These are phyloP conservation scores for Tillandsia fasciculata DNA, from an alignment of 176 grass and related monocot species.

Conservation along the genomic window DNA sequence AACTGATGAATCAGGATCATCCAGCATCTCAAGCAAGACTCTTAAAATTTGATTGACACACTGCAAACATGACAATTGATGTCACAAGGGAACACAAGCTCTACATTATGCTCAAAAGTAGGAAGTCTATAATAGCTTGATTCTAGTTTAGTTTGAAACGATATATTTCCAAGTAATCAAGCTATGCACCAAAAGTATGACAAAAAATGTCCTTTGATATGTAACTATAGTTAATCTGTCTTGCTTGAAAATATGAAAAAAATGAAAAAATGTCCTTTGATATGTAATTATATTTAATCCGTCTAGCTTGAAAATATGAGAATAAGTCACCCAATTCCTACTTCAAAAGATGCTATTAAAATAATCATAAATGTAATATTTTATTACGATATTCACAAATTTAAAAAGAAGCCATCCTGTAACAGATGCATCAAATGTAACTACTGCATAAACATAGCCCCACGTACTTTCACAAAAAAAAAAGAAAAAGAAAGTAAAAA, in stretches of 20 bases:
- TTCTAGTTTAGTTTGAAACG: background rate
- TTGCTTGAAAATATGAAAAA: background rate
- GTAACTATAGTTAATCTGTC: background rate
- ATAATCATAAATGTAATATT: background rate
- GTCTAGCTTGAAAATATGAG: background rate
- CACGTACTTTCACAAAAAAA: too few relatives aligned
- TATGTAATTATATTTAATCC: background rate
- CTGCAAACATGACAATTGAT: conserved; percentile 18
- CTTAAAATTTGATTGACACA: conserved; percentile 61
- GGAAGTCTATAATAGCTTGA: background rate
- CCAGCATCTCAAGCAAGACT: conserved; percentile 68
- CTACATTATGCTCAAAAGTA: background rate
- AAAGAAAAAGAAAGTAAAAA: background rate
- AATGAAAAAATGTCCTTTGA: background rate
- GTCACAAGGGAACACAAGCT: conserved; percentile 4
- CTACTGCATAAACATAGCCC: too few relatives aligned
- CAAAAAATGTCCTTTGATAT: background rate
- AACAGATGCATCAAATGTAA: too few relatives aligned
- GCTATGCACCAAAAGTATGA: background rate
- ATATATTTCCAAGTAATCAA: background rate
- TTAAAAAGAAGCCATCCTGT: background rate
- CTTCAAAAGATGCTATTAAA: background rate
- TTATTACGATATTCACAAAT: background rate
- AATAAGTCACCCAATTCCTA: background rate
- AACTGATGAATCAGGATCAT: conserved; percentile 51